phyloP scores from a whole-genome alignment of 2,329 filamentous ascomycete species.

The Helotiales sp. region DNA sequence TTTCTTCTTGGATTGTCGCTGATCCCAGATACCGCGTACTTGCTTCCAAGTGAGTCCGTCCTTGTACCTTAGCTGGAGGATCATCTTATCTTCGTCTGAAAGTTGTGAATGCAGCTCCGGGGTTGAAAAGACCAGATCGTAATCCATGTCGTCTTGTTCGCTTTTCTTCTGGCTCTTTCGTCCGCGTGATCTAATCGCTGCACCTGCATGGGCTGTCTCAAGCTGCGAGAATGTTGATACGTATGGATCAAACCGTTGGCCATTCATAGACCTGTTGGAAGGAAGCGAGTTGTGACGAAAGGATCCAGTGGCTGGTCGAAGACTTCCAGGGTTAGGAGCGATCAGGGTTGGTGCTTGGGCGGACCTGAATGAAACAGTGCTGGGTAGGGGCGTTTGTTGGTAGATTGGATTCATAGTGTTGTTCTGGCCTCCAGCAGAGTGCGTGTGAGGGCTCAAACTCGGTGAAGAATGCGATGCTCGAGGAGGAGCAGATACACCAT shows the following conservation, averaged over 20 bases:
- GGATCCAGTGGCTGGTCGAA: slow-evolving; percentile 14
- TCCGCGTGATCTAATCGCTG: slow-evolving; percentile 1
- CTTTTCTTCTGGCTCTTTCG: slow-evolving; percentile 27
- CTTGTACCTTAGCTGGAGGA: slow-evolving; percentile 36
- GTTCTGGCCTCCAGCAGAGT: slow-evolving; percentile 20
- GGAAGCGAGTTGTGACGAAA: slow-evolving; percentile 25
- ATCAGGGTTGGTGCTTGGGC: slow-evolving; percentile 15
- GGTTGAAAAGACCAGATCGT: slow-evolving; percentile 10
- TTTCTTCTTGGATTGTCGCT: slow-evolving; percentile 30
- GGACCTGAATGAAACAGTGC: slow-evolving; percentile 7
- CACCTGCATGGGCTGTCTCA: slow-evolving; percentile 7
- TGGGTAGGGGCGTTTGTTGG: background rate
- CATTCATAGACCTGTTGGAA: slow-evolving; percentile 28
- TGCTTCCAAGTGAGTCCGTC: slow-evolving; percentile 38
- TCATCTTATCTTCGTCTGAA: slow-evolving; percentile 34
- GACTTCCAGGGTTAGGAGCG: slow-evolving; percentile 24
- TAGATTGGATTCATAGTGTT: slow-evolving; percentile 7
- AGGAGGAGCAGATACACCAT: background rate
- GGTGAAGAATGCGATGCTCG: slow-evolving; percentile 22
- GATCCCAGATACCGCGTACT: slow-evolving; percentile 35
- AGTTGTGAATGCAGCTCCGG: slow-evolving; percentile 18
- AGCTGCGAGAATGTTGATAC: slow-evolving; percentile 21
- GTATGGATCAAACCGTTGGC: no score
- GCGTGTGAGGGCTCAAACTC: slow-evolving; percentile 18
- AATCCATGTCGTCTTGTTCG: slow-evolving; percentile 15